A percentile compares a stretch with the other conserved stretches of the same genome.
Evolutionary conservation across 1,284 basidiomycete species (phyloP).

Genomic region (Ceratobasidium sp.): DNA sequence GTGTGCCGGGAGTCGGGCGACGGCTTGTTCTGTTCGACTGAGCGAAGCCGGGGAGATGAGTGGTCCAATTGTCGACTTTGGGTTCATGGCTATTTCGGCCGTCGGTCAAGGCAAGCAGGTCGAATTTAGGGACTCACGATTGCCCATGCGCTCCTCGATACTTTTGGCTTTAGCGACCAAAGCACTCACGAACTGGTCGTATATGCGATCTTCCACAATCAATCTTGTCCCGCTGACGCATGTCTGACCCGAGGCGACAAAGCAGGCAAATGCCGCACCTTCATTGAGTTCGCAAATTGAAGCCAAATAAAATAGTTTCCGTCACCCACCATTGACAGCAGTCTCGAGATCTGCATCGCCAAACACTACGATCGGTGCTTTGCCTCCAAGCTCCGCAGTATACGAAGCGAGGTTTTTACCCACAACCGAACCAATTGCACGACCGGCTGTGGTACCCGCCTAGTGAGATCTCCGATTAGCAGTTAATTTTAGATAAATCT

Average conservation of each 20-base stretch:
- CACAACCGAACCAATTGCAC: slow-evolving; percentile 69
- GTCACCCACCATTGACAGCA: slow-evolving; percentile 68
- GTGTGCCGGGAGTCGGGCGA: slow-evolving; percentile 52
- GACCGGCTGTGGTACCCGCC: slow-evolving; percentile 80
- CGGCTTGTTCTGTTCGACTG: slow-evolving; percentile 64
- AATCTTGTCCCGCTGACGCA: slow-evolving; percentile 81
- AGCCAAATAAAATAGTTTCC: neutral
- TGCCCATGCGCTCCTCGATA: slow-evolving; percentile 72
- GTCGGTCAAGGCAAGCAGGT: slow-evolving; percentile 1
- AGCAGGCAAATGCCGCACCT: slow-evolving; percentile 73
- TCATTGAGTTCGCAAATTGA: neutral
- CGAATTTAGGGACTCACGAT: slow-evolving; percentile 60
- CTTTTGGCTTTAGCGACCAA: slow-evolving; percentile 68
- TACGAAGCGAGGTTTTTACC: slow-evolving; percentile 73
- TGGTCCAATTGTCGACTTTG: slow-evolving; percentile 73
- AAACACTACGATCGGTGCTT: slow-evolving; percentile 80
- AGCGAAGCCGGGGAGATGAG: slow-evolving; percentile 72
- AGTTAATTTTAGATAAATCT: neutral
- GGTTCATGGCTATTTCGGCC: slow-evolving; percentile 63
- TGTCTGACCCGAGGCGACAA: slow-evolving; percentile 84
- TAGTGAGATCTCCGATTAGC: slow-evolving; percentile 48
- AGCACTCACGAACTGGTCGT: slow-evolving; percentile 65
- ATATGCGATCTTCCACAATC: slow-evolving; percentile 70
- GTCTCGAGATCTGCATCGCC: slow-evolving; percentile 71
- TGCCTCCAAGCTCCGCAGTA: slow-evolving; percentile 83